Base-by-base conservation (phyloP, 2,329 filamentous ascomycete genomes). In the Lecanoromycetidae sp. region DNA sequence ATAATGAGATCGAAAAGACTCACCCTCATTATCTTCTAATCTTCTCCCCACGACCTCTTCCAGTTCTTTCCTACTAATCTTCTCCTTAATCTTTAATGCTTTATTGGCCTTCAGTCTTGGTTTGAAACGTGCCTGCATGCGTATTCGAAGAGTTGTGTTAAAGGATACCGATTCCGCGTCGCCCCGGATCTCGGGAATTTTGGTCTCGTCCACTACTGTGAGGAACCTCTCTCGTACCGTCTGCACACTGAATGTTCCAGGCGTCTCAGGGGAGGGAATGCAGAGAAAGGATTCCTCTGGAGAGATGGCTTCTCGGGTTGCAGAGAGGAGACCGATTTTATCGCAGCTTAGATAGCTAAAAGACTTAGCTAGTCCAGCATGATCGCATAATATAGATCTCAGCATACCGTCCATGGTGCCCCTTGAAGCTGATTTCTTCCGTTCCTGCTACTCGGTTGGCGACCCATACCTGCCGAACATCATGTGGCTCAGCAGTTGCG, bases 81-180 rank as follows among this genome's bases (percentile, higher is more conserved):
- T 94, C 57, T 90, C 81, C 56, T 76, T 74, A 0, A 84, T 83
- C 68, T 84, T 91, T 54, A 86, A 84, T 61, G 88, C 87, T 66
- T 88, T 93, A 0, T 74, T 77, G 8, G 82, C 82, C 64, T 82
- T 84, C 37, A 91, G 65, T 53, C 76, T 76, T 7, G 90, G 88
- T 71, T 95, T 95, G 70, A 94, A 96, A 42, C 85, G 75, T 19
- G 90, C 87, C 68, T 96, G 90, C 88, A 96, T 95, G 45, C 88
- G 82, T 57, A 96, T 77, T 41, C 86, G 75, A 51, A 94, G 62
- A 5, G 80, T 82, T 8, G 85, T 87, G 56, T 75, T 76, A 58
- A 84, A 84, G 4, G 71, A 75, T 42, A 80, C 76, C 7, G 69
- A 66, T 12, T 80, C 77, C 6, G 78, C 82, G 62, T 94, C 87